Base-by-base conservation (phyloP, 495 filamentous ascomycete species). In the Astrothelium macrocarpum region DNA sequence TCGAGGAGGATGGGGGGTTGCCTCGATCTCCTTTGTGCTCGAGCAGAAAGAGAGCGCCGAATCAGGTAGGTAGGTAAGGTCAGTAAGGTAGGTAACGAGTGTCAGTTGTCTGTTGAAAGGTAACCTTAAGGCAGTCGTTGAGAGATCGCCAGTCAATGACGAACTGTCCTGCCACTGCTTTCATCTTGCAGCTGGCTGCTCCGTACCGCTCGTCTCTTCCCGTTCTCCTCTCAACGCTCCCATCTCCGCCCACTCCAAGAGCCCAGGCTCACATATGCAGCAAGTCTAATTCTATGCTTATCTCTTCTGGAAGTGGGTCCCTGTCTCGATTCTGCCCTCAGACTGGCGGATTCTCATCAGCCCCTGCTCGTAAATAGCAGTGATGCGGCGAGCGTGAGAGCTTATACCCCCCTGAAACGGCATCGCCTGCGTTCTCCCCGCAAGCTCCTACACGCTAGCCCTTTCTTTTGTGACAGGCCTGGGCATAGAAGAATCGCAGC, bases 391-490 rank as follows among this genome's bases (percentile, higher is more conserved):
- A 56, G 49, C 49, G 49, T 56, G 49, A 56, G 49, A 56, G 49
- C 25, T 16, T 56, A 7, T 16, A 29, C 25, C 88, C n/a, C 88
- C 66, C 88, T 58, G 62, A 67, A 67, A 23, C 65, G 80, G 34
- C 87, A 82, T 62, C 87, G 76, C 2, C 85, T 84, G 59, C 86
- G 72, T 2, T 82, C 82, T 43, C 86, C 81, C 7, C 85, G 68
- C 49, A 5, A 56, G 23, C 23, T 56, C 49, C 49, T 56, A 56
- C 49, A 56, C 49, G 49, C 49, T 56, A 56, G 25, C 23, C 20
- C 7, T 56, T 56, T 29, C 49, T 56, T 56, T 56, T 29, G 49
- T 56, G 25, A 56, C 49, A 56, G 49, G 49, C 49, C 49, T 56
- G 2, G 49, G 20, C 49, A 56, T 56, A 56, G 49, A 56, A 56